Evolutionary conservation across 805 yeast genomes (phyloP), one percentile per base, ranked within the genome.

Genomic region (Saccharomycopsis microspora): DNA sequence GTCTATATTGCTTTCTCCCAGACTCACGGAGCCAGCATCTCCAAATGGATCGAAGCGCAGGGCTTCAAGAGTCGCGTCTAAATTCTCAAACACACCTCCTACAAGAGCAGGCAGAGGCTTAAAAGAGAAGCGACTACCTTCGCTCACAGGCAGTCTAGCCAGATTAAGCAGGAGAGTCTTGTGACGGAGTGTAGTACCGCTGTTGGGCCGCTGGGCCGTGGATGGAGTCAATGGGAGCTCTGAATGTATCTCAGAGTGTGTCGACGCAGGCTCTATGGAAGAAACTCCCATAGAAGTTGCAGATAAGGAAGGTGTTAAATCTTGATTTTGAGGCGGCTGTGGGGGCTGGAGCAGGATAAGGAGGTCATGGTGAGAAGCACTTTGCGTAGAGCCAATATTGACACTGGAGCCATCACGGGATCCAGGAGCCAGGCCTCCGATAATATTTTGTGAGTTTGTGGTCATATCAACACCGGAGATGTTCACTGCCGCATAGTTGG

Each of bases 221-320:
- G 47, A 41, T 30, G 44, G 41, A 8, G 44, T 31, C 28, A 42
- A 30, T 30, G 44, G 44, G 9, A 44, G 44, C 7, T 44, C 9
- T n/a, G 44, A 40, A 19, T 41, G 47, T 8, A 42, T 11, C 45
- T 30, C 29, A 11, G 46, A 38, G n/a, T 34, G 37, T 34, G 37
- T 9, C 10, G 37, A 34, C n/a, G n/a, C 37, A 19, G n/a, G 8
- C n/a, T 9, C 11, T n/a, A n/a, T 39, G 9, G 41, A 19, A 28
- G 28, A 19, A 19, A 19, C 19, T 19, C 19, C 19, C 19, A 19
- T 19, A 19, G 19, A 19, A 19, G 19, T 19, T 19, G 19, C 19
- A 19, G 19, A 19, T 19, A 19, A 19, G 19, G 19, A 19, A 19
- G 19, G 19, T 19, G 19, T 19, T 19, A 19, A 19, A 19, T 19